A percentile compares a stretch with the other conserved stretches of the same genome.
Conservation (phyloP, 768 basidiomycete genomes). For the Pisolithus orientalis region DNA sequence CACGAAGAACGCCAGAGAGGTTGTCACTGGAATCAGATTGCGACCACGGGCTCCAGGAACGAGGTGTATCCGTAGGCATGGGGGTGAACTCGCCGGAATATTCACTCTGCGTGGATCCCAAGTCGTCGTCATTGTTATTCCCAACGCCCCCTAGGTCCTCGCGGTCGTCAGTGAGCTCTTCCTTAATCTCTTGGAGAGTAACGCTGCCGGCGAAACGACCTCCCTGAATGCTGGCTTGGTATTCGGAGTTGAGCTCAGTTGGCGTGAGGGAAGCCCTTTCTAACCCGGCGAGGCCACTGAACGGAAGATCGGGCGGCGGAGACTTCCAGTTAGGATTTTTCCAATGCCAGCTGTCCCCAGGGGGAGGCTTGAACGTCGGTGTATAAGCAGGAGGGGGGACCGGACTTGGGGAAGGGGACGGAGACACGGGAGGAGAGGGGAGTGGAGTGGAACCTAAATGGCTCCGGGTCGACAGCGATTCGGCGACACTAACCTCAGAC, state of each 20-base stretch:
- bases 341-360: slow-evolving; percentile 28
- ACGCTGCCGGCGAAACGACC: background rate
- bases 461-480: background rate
- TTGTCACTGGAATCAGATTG: slow-evolving; percentile 16
- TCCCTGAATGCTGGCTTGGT: slow-evolving; percentile 1
- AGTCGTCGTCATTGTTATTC: slow-evolving; percentile 2
- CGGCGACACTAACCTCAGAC: background rate
- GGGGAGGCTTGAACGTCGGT: slow-evolving; percentile 22
- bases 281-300: slow-evolving; percentile 15
- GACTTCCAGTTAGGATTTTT: slow-evolving; percentile 30
- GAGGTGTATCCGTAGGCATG: slow-evolving; percentile 16
- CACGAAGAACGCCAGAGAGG: slow-evolving; percentile 19
- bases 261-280: slow-evolving; percentile 24
- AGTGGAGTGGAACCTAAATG: slow-evolving; percentile 11
- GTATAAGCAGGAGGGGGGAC: slow-evolving; percentile 10
- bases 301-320: slow-evolving; percentile 22
- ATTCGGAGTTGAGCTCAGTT: slow-evolving; percentile 25
- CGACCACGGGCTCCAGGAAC: slow-evolving; percentile 21
- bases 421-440: slow-evolving; percentile 24
- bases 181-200: slow-evolving; percentile 9
- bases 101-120: background rate
- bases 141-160: slow-evolving; percentile 4
- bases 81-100: slow-evolving; percentile 10
- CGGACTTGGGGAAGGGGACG: slow-evolving; percentile 17
- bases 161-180: slow-evolving; percentile 1